Evolutionary conservation across 371 early-diverging fungal species (phyloP).

Genomic region (Parasitella parasitica): DNA sequence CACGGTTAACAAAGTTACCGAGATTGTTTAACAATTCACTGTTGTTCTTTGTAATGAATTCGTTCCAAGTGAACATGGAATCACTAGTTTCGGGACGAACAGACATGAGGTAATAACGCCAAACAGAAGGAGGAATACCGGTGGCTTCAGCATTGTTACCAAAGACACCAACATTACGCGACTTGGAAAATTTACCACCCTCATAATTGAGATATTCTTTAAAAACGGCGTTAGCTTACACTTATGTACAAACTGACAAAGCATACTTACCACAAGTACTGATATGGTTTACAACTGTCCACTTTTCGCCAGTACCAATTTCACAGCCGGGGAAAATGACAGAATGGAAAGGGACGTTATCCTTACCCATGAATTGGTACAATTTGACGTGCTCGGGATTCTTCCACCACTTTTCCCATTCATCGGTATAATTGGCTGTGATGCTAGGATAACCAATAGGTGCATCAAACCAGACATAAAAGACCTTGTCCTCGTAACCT

Average conservation of each 20-base stretch:
- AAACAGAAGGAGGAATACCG: conserved; percentile 93
- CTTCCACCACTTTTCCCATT: conserved; percentile 99
- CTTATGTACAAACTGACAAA: not conserved
- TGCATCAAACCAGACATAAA: conserved; percentile 99
- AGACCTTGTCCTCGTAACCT: conserved; percentile 94
- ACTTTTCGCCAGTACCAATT: conserved; percentile 86
- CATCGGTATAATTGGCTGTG: conserved; percentile 91
- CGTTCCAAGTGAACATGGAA: conserved; percentile 94
- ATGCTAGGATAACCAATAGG: conserved; percentile 98
- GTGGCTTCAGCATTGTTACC: conserved; percentile 95
- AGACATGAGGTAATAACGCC: conserved; percentile 98
- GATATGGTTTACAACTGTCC: conserved; percentile 92
- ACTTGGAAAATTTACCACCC: conserved; percentile 98
- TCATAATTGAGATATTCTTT: conserved; percentile 99
- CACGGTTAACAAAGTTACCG: conserved; percentile 99
- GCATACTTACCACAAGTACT: conserved; percentile 87
- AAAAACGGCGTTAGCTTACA: not conserved
- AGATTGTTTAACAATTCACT: conserved; percentile 96
- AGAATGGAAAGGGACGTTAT: conserved; percentile 99
- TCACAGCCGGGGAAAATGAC: conserved; percentile 97
- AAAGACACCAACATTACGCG: conserved; percentile 97
- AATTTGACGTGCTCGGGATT: conserved; percentile 93
- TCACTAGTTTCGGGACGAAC: conserved; percentile 98
- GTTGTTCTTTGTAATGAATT: conserved; percentile 94
- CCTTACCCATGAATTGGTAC: conserved; percentile 99